These are phyloP conservation scores for Pneumocystis carinii DNA, from an alignment of 1,139 yeast species.

Conservation along the genomic window DNA sequence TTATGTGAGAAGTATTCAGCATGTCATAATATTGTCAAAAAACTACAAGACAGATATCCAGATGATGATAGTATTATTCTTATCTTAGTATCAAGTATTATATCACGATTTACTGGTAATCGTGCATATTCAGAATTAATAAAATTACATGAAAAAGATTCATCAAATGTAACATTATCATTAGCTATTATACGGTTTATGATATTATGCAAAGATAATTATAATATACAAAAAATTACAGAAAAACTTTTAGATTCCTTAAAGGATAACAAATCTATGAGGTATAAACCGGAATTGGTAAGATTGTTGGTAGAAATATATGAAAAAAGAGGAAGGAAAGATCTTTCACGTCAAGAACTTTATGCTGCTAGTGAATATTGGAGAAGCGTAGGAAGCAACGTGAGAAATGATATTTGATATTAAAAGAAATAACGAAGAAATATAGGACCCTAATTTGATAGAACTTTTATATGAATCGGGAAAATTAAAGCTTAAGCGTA, in stretches of 20 bases:
- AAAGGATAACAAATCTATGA: conserved; percentile 18
- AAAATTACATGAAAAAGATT: conserved; percentile 14
- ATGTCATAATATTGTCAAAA: neutral
- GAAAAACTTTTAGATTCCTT: conserved; percentile 18
- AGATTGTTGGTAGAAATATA: conserved; percentile 6
- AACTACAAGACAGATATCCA: neutral
- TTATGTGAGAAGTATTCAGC: neutral
- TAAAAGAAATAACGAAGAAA: conserved; percentile 17
- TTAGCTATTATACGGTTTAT: conserved; percentile 34
- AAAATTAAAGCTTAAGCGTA: neutral
- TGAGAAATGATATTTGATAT: conserved; percentile 8
- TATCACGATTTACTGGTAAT: conserved; percentile 6
- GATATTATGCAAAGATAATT: conserved; percentile 26
- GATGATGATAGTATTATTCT: neutral
- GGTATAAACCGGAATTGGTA: conserved; percentile 4
- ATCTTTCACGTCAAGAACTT: neutral
- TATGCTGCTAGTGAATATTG: conserved; percentile 4
- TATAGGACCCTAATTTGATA: conserved; percentile 1
- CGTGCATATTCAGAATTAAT: conserved; percentile 4
- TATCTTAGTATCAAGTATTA: conserved; percentile 2
- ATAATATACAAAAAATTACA: conserved; percentile 32
- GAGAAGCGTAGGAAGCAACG: neutral
- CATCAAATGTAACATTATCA: conserved; percentile 16
- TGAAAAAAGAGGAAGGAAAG: neutral
- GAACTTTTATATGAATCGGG: neutral